Conservation (phyloP, 2,329 filamentous ascomycete species). For the Penicillium sp. region DNA sequence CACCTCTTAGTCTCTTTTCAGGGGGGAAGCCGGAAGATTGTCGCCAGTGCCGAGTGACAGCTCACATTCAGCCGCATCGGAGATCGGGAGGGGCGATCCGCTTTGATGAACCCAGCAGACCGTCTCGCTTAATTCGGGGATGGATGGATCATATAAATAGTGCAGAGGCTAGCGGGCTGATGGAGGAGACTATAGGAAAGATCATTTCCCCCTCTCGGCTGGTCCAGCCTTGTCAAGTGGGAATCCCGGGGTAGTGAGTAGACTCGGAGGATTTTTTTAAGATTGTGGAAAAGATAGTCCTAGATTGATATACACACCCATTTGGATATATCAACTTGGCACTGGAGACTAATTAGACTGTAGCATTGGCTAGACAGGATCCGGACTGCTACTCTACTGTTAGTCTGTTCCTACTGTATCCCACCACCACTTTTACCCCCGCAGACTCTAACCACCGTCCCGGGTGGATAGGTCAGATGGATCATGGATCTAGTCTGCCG, state of each 20-base stretch:
- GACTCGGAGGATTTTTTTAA: neutral
- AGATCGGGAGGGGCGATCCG: slow-evolving; percentile 22
- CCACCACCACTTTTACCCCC: neutral
- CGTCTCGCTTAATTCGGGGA: neutral
- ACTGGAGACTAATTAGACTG: neutral
- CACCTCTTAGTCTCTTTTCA: neutral
- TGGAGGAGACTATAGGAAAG: slow-evolving; percentile 21
- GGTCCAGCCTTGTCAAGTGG: neutral
- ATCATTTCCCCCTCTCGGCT: neutral
- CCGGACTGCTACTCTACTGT: neutral
- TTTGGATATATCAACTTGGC: neutral
- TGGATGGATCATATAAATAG: slow-evolving; percentile 33
- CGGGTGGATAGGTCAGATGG: slow-evolving; percentile 31
- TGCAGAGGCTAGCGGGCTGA: slow-evolving; percentile 21
- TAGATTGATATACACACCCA: neutral
- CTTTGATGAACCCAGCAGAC: slow-evolving; percentile 6
- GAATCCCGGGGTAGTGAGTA: neutral
- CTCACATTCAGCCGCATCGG: slow-evolving; percentile 26
- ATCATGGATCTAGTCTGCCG: slow-evolving; percentile 18
- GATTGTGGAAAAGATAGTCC: neutral
- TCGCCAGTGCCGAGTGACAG: slow-evolving; percentile 18
- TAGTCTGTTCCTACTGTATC: neutral
- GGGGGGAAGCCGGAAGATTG: slow-evolving; percentile 11
- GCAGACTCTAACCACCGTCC: slow-evolving; percentile 26
- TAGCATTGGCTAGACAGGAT: neutral